phyloP scores from a whole-genome alignment of 2,329 filamentous ascomycete genomes.

The Blastomyces parvus region DNA sequence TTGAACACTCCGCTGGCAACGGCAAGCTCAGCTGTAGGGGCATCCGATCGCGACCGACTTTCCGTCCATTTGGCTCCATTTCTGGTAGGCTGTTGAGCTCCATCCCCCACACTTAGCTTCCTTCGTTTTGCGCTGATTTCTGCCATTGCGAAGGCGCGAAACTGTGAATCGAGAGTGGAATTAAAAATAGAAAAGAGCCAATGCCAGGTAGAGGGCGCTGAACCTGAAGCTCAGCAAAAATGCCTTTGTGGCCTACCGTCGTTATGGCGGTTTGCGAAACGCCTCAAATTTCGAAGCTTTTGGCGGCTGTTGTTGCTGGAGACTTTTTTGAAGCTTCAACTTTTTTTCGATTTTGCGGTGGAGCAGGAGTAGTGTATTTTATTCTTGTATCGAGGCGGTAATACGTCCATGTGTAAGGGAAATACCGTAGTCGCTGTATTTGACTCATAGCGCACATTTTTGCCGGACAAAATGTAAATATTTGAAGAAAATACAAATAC shows the following conservation, averaged over 20 bases:
- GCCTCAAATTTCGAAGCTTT: not conserved
- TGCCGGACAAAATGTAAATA: too few relatives aligned
- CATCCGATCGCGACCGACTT: slow-evolving; percentile 23
- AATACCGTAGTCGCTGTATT: not conserved
- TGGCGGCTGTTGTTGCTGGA: not conserved
- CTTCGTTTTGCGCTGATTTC: slow-evolving; percentile 36
- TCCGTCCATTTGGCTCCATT: slow-evolving; percentile 17
- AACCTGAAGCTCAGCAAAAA: not conserved
- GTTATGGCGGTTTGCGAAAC: not conserved
- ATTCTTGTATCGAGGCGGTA: not conserved
- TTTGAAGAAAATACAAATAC: too few relatives aligned
- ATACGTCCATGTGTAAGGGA: not conserved
- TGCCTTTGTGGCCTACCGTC: not conserved
- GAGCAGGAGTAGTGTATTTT: not conserved
- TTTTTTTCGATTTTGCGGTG: not conserved
- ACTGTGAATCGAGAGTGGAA: not conserved
- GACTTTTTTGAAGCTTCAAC: slow-evolving; percentile 5
- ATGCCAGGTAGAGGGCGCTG: not conserved
- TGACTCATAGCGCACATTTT: too few relatives aligned
- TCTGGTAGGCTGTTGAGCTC: slow-evolving; percentile 14
- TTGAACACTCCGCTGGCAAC: slow-evolving; percentile 49
- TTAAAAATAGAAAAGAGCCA: not conserved
- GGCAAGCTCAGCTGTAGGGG: slow-evolving; percentile 26
- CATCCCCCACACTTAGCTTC: slow-evolving; percentile 36
- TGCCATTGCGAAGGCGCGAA: slow-evolving; percentile 22